Evolutionary conservation across 208 protist species (phyloP).

Genomic region (Leishmania guyanensis): DNA sequence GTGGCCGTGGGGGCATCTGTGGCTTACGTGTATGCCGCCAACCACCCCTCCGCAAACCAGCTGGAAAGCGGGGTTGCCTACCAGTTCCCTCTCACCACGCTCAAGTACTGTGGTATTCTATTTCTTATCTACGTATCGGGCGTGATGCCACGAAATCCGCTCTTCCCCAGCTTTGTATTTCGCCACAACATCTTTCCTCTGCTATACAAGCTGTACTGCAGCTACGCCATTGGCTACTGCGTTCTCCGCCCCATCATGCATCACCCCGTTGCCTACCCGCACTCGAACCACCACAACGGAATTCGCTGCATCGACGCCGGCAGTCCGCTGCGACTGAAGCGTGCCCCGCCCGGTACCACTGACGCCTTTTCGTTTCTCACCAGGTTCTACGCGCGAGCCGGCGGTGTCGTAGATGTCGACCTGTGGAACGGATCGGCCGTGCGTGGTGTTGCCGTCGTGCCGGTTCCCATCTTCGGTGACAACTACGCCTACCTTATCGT

Average conservation of each 20-base stretch:
- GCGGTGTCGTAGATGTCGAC: constrained; percentile 21
- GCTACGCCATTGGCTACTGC: constrained; percentile 59
- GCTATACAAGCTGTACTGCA: constrained; percentile 79
- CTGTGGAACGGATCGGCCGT: constrained; percentile 5
- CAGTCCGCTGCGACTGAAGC: constrained; percentile 18
- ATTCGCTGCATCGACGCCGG: constrained; percentile 47
- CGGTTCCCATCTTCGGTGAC: constrained; percentile 81
- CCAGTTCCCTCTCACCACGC: constrained; percentile 25
- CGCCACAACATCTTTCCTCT: constrained; percentile 62
- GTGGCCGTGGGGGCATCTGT: constrained; percentile 28
- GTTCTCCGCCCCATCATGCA: constrained; percentile 61
- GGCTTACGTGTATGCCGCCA: constrained; percentile 33
- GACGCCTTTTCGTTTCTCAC: constrained; percentile 8
- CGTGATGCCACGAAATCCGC: constrained; percentile 48
- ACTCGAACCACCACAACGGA: constrained; percentile 84
- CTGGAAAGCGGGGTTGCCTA: constrained; percentile 12
- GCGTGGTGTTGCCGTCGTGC: constrained; percentile 54
- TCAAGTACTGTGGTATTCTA: constrained; percentile 28
- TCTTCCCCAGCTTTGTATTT: constrained; percentile 62
- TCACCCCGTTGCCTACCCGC: constrained; percentile 47
- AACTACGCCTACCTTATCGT: constrained; percentile 93
- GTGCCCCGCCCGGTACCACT: constrained; percentile 2
- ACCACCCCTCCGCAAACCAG: constrained; percentile 22
- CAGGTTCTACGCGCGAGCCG: constrained; percentile 20
- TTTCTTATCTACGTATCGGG: constrained; percentile 49